Evolutionary conservation across 176 grass and related monocot species (phyloP).

Genomic region (Tillandsia leiboldiana): DNA sequence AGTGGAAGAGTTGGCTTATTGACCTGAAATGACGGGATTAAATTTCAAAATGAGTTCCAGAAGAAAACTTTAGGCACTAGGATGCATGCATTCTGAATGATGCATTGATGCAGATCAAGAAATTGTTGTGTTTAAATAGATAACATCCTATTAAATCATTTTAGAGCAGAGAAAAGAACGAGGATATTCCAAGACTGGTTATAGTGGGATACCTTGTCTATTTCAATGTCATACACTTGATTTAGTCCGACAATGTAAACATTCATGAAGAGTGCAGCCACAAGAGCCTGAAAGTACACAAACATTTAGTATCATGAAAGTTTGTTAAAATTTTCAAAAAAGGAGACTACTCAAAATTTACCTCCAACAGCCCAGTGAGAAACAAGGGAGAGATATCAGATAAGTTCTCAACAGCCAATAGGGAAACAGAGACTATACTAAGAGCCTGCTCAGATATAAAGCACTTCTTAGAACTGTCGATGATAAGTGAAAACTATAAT

Average conservation of each 20-base stretch:
- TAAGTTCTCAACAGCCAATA: conserved; percentile 62
- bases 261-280: conserved; percentile 94
- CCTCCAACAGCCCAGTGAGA: conserved; percentile 72
- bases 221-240: conserved; percentile 90
- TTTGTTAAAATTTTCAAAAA: conserved; percentile 11
- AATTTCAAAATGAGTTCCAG: not conserved
- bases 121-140: not conserved
- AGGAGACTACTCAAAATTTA: conserved; percentile 25
- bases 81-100: too few relatives aligned
- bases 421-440: conserved; percentile 95
- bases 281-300: conserved; percentile 45
- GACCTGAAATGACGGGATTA: conserved; percentile 30
- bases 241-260: conserved; percentile 98
- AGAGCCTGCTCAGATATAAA: conserved; percentile 54
- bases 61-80: not conserved
- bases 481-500: not conserved
- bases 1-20: conserved; percentile 95
- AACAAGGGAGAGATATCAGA: conserved; percentile 84
- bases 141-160: not conserved
- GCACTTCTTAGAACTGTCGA: conserved; percentile 23
- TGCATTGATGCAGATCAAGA: not conserved
- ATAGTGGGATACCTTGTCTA: conserved; percentile 65
- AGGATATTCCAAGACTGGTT: conserved; percentile 1
- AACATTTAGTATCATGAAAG: conserved; percentile 18
- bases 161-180: not conserved